These are phyloP conservation scores for Cornus suecica DNA, from an alignment of 148 eudicot species.

Conservation along the genomic window DNA sequence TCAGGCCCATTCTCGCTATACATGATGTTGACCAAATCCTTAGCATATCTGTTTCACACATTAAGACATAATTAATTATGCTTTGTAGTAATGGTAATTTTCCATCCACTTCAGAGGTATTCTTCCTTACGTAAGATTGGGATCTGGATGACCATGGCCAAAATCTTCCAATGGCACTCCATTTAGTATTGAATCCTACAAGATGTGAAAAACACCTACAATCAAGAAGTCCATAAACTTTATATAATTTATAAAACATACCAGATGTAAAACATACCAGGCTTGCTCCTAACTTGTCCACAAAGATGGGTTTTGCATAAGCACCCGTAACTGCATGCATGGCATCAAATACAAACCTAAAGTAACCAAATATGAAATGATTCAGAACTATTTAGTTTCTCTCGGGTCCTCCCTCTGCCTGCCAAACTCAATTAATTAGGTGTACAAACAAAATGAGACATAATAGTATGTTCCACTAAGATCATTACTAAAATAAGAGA, in stretches of 20 bases:
- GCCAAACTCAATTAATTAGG: neutral
- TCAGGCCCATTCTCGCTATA: conserved; percentile 80
- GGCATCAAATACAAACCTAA: conserved; percentile 92
- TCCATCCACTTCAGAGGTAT: neutral
- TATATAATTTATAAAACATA: conserved; percentile 7
- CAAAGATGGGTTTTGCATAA: conserved; percentile 96
- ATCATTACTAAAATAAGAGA: neutral
- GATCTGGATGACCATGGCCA: conserved; percentile 99
- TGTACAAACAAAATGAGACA: conserved; percentile 1
- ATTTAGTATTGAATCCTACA: conserved; percentile 75
- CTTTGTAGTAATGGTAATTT: neutral
- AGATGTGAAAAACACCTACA: conserved; percentile 13
- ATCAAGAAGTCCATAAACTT: conserved; percentile 18
- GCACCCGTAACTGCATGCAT: conserved; percentile 99
- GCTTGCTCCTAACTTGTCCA: conserved; percentile 90
- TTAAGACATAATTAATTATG: conserved; percentile 20
- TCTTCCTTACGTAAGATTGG: conserved; percentile 88
- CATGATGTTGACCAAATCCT: conserved; percentile 86
- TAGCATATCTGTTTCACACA: conserved; percentile 62
- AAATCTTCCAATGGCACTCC: conserved; percentile 98
- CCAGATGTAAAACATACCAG: conserved; percentile 46
- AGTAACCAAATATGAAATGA: conserved; percentile 4
- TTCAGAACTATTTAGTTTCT: conserved; percentile 5
- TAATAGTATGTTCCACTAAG: neutral
- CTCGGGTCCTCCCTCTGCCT: neutral